Evolutionary conservation across 805 yeast species (phyloP), one percentile per base, ranked within the genome.

Genomic region (Saturnispora quitensis): DNA sequence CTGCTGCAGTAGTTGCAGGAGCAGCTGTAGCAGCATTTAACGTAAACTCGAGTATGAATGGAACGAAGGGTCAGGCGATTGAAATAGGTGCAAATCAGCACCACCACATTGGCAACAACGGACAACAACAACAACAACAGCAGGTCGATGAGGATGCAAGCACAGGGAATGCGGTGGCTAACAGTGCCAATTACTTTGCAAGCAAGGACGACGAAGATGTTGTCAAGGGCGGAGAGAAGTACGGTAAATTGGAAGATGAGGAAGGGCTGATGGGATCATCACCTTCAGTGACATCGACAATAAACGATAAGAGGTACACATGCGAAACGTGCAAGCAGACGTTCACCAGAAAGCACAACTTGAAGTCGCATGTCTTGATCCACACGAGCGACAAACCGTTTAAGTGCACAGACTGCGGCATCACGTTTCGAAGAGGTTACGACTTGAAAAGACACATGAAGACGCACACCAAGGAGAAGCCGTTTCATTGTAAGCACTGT

Each of bases 391-490:
- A 73, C 55, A 82, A 78, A 61, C 88, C 89, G 2, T 85, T 75
- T 65, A 65, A 69, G 24, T 86, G 95, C 64, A 55, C 74, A 12
- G 73, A 75, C 28, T 86, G 95, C 60, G 68, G 73, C 49, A 70
- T 77, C 45, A 76, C 73, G 56, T 86, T 87, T 64, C 74, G 93
- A 54, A 72, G 95, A 45, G 74, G 80, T 31, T 90, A 86, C 63
- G 95, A 87, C 63, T 71, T 87, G 60, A 84, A 81, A 60, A 73
- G 95, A 50, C 95, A 86, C 60, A 78, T 77, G 52, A 83, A 83
- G 64, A 71, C 83, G 35, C 95, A 86, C 61, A 77, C 89, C 0
- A 91, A 91, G 22, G 88, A 80, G 56, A 81, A 77, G 62, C 90
- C 91, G 1, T 81, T 69, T 62, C 66, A 62, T 42, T 86, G 95